Percentiles rank a stretch among this genome's conserved stretches.
Evolutionary conservation across 2,329 filamentous ascomycete genomes (phyloP).

Genomic region (Parastagonospora nodorum): DNA sequence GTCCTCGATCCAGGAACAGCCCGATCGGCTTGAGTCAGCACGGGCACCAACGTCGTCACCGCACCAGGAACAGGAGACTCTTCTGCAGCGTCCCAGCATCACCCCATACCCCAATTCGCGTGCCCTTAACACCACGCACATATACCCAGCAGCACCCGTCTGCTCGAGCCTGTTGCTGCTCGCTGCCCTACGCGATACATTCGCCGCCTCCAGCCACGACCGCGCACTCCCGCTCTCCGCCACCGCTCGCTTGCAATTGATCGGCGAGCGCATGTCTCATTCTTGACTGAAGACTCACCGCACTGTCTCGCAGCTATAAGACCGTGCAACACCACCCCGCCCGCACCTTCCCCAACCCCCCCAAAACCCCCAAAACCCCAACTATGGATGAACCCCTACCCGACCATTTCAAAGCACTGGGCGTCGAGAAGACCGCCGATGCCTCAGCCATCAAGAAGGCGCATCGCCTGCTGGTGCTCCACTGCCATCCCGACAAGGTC

Average conservation of each 20-base stretch:
- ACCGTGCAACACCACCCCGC: constrained; percentile 7
- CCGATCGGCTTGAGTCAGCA: constrained; percentile 21
- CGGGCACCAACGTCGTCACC: constrained; percentile 16
- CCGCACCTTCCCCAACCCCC: constrained; percentile 3
- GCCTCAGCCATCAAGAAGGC: constrained; percentile 74
- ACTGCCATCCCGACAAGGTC: constrained; percentile 91
- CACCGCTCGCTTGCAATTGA: constrained; percentile 9
- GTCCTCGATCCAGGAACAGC: constrained; percentile 7
- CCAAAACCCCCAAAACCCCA: constrained; percentile 41
- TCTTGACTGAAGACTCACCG: constrained; percentile 9
- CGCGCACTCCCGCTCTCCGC: constrained; percentile 27
- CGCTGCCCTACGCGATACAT: background rate
- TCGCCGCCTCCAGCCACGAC: constrained; percentile 15
- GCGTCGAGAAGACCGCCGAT: constrained; percentile 73
- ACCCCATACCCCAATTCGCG: background rate
- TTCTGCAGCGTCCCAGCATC: background rate
- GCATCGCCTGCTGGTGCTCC: constrained; percentile 84
- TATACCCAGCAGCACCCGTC: background rate
- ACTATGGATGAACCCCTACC: constrained; percentile 57
- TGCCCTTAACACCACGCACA: background rate
- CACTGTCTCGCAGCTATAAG: constrained; percentile 18
- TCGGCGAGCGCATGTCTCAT: constrained; percentile 13
- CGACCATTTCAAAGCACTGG: constrained; percentile 81
- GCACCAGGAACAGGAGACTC: constrained; percentile 13
- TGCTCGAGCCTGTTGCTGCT: background rate